Base-by-base conservation (phyloP, 202 grass and related monocot genomes). In the Cymbopogon flexuosus region DNA sequence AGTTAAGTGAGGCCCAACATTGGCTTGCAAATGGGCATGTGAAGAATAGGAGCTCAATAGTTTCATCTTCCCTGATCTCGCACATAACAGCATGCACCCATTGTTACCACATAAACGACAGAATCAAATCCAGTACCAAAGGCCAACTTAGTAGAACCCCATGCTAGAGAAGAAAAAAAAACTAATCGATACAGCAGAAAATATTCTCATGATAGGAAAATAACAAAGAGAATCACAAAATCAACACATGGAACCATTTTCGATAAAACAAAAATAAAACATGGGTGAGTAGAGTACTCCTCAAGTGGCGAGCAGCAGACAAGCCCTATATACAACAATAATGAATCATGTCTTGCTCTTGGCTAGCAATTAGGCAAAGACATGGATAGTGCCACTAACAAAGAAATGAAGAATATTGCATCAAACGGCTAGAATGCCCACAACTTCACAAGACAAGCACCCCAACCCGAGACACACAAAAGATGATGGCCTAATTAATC, bases 381-480 rank as follows among this genome's bases (percentile, higher is more conserved):
- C 19, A 89, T 75, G 35, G 52, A 62, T 58, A 82, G 75, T 69
- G 12, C 51, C 30, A 69, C 59, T 62, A 63, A 69, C 67, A 73
- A 64, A 83, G 21, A 68, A 46, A 22, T 47, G 14, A 47, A 47
- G 45, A 47, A 49, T 63, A 60, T 62, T 36, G 10, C 60, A 83
- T 86, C 68, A 86, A 75, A 83, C 52, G 75, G 83, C 79, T 90
- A 79, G 21, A 79, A 74, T 79, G 79, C 60, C 62, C 73, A 62
- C 43, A 69, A 31, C 33, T 83, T 57, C 73, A 86, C 36, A 75
- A 78, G 51, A 74, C 79, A 89, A 73, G 73, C 23, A 77, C 41
- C 68, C 61, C 3, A 43, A 74, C 60, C 73, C 76, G 69, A 82
- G 78, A 46, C 77, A 64, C 54, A 47, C 37, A 78, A 4, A 81